Base-by-base conservation (phyloP, 2,329 filamentous ascomycete species). In the Tolypocladium inflatum region DNA sequence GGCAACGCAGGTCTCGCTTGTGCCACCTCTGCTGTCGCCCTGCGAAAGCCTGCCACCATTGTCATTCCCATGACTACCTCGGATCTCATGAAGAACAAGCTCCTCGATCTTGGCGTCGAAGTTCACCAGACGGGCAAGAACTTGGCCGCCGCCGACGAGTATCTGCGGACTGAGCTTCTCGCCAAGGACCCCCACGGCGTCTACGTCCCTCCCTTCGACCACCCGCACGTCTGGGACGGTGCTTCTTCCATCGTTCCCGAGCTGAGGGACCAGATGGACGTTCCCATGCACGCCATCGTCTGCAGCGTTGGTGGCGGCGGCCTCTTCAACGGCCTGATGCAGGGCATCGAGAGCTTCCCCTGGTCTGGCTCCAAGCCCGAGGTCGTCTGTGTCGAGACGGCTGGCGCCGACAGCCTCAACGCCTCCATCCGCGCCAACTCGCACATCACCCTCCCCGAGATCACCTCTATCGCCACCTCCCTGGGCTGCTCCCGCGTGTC, bases 1-100 rank as follows among this genome's bases (percentile, higher is more conserved):
- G 91, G 91, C 58, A 96, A 96, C 68, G 91, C 91, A 2, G 91
- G 91, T 1, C 82, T 96, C 4, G 91, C 90, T 1, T 90, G 88
- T 66, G 89, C 90, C 19, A 86, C 84, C 54, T 88, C 90, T 1
- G 88, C 90, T 15, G 76, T 77, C 30, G 77, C 81, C 2, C 79
- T 94, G 8, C 74, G 78, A 7, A 80, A 83, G 42, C 85, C 83
- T 1, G 86, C 84, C 69, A 93, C 90, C 6, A 87, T 96, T 60
- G 88, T 91, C 37, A 83, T 94, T 1, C 89, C 91, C 0, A 68
- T 76, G 10, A 77, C 76, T 8, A 89, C 88, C 0, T 84, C 86
- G 38, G 75, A 81, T 1, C 72, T 86, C 61, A 92, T 95, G 84
- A 80, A 91, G 55, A 75, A 78, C 48, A 91, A 90, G 73, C 78